Evolutionary conservation across 177 flowering plant genomes (phyloP), one percentile per base, ranked within the genome.

Genomic region (Tripterygium wilfordii): DNA sequence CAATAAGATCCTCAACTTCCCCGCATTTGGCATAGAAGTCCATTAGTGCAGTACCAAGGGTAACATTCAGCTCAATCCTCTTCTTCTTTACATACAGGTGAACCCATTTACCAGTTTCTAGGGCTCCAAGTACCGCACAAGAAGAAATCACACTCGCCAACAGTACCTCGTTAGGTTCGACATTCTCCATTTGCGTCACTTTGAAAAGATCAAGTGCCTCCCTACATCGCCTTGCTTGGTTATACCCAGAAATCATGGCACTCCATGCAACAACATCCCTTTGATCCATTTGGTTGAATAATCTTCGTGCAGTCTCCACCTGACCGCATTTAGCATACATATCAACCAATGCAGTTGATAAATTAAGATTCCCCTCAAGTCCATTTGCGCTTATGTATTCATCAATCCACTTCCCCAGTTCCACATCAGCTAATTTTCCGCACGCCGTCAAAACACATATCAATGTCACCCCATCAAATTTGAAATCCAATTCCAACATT

Each of bases 21-120:
- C 90, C 87, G 52, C 87, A 80, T 63, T 78, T 80, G 2, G 71
- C 72, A 40, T 80, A 78, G 10, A 76, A 54, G 42, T 75, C 77
- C 28, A 80, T 60, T 8, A 83, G 47, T 12, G 80, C 67, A 17
- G 74, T 78, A n/a, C 72, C 74, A 23, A 78, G 67, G 3, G 62
- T 46, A 42, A 74, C 51, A 5, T 62, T 70, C 3, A 66, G 53
- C 42, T 63, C 57, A 62, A 80, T 42, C 31, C 26, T 58, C 42
- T 55, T 66, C 61, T 39, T 66, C 53, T 67, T 68, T 12, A 65
- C 33, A 43, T 51, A 78, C 16, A 18, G 53, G 54, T 78, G 81
- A 37, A 75, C 61, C 81, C 81, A 72, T 49, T 55, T 75, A 2
- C 91, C 87, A 0, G 53, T 58, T 45, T 68, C 71, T 3, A 66